Base-by-base conservation (phyloP, 2,329 filamentous ascomycete genomes). In the Cercospora brassicicola region DNA sequence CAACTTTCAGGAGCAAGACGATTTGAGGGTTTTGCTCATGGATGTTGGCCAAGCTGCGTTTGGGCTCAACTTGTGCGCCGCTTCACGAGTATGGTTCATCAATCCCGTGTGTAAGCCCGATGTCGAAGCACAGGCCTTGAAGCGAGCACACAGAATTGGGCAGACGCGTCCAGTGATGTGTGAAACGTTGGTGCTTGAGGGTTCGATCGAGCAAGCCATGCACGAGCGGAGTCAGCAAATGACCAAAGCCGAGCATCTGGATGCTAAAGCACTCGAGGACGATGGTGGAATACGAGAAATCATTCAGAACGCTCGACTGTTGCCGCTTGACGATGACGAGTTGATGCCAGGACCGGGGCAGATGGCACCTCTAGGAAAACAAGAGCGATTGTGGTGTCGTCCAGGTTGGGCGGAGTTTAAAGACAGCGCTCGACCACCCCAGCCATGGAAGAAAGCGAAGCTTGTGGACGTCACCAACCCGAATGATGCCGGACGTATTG, bases 11-110 rank as follows among this genome's bases (percentile, higher is more conserved):
- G 82, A 89, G 51, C 88, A 87, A 18, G 80, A 85, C 0, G 85
- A 86, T 7, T 89, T 94, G 65, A 87, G 92, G 5, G 92, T 97
- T 0, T 82, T 97, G 2, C 84, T 97, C 1, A 97, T 97, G 90
- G 93, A 97, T 75, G 87, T 97, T n/a, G 88, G 88, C 1, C 92
- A 95, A 76, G 94, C 94, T 31, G 92, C 94, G 0, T 92, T 94
- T 69, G 94, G 94, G 0, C 84, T 98, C 0, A 94, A 97, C 76
- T 89, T 97, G 78, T 89, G 89, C 62, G 89, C 88, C 10, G 94
- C 94, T 1, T 95, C 91, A 4, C 84, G 94, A 2, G 90, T 98
- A 9, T 96, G 93, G 79, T 97, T 98, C 70, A 86, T 96, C 65
- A 94, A 91, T 71, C 94, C 94, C 0, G 92, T 96, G 11, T 90